Percentiles rank a stretch among this genome's conserved stretches.
Conservation (phyloP, 306 rosid species). For the Vigna radiata region DNA sequence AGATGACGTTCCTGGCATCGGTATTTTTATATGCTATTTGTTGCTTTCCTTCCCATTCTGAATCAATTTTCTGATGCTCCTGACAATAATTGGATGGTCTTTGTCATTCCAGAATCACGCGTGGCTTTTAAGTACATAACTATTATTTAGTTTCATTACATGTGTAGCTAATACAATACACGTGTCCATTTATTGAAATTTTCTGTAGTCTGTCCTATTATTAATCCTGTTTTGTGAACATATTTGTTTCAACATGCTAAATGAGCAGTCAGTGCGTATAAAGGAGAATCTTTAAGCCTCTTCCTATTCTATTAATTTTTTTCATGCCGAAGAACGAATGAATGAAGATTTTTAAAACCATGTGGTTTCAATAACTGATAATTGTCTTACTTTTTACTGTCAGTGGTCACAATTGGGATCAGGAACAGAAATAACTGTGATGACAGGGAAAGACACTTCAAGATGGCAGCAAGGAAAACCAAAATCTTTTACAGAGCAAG, state of each 20-base stretch:
- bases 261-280: slow-evolving; percentile 8
- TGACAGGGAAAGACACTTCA: slow-evolving; percentile 33
- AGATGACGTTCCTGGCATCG: background rate
- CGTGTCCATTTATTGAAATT: background rate
- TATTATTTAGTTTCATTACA: slow-evolving; percentile 18
- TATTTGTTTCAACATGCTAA: background rate
- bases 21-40: slow-evolving; percentile 8
- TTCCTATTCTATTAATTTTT: background rate
- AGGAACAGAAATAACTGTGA: slow-evolving; percentile 33
- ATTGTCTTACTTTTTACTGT: slow-evolving; percentile 29
- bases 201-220: background rate
- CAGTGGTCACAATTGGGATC: background rate
- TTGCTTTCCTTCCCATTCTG: slow-evolving; percentile 26
- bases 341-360: slow-evolving; percentile 9
- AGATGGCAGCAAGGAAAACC: slow-evolving; percentile 31
- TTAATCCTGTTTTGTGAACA: background rate
- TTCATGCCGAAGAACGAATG: background rate
- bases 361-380: background rate
- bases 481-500: slow-evolving; percentile 12
- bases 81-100: background rate
- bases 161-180: background rate
- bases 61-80: background rate
- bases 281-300: slow-evolving; percentile 1
- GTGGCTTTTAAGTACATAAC: background rate
- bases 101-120: slow-evolving; percentile 8